Evolutionary conservation across 371 early-diverging fungal genomes (phyloP).

Genomic region (Mucor irregularis): DNA sequence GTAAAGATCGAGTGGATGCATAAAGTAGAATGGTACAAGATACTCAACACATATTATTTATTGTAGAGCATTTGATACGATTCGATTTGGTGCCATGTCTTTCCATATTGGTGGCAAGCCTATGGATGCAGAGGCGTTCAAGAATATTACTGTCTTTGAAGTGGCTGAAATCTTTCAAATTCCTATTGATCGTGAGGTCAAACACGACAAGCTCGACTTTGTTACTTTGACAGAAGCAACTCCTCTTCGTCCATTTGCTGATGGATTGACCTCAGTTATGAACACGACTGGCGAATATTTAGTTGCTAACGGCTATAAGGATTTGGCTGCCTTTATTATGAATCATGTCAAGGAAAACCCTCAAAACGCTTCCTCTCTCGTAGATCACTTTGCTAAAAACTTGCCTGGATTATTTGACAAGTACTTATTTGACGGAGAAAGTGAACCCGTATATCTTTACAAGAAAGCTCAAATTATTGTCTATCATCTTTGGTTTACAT

Average conservation of each 20-base stretch:
- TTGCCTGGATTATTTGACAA: slow-evolving; percentile 74
- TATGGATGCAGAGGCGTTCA: slow-evolving; percentile 46
- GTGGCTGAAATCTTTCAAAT: slow-evolving; percentile 62
- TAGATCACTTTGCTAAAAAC: slow-evolving; percentile 53
- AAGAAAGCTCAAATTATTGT: slow-evolving; percentile 72
- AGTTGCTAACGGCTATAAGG: slow-evolving; percentile 53
- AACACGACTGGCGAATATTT: slow-evolving; percentile 73
- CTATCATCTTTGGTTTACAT: slow-evolving; percentile 48
- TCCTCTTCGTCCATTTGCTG: slow-evolving; percentile 63
- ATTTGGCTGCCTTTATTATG: slow-evolving; percentile 71
- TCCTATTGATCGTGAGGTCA: slow-evolving; percentile 63
- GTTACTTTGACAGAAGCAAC: slow-evolving; percentile 74
- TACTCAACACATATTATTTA: neutral
- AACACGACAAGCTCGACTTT: slow-evolving; percentile 51
- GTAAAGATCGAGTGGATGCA: slow-evolving; percentile 24
- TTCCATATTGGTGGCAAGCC: slow-evolving; percentile 68
- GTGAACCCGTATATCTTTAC: slow-evolving; percentile 57
- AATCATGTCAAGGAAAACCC: slow-evolving; percentile 52
- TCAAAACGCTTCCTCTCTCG: slow-evolving; percentile 50
- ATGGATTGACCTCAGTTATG: slow-evolving; percentile 60
- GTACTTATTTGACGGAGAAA: slow-evolving; percentile 22
- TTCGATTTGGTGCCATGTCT: slow-evolving; percentile 83
- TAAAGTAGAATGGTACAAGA: neutral
- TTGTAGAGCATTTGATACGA: slow-evolving; percentile 67
- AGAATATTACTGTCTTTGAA: slow-evolving; percentile 46